Percentiles rank a stretch among this genome's conserved stretches.
Evolutionary conservation across 108 stramenopile genomes (phyloP).

Genomic region (Skeletonema menzelii): DNA sequence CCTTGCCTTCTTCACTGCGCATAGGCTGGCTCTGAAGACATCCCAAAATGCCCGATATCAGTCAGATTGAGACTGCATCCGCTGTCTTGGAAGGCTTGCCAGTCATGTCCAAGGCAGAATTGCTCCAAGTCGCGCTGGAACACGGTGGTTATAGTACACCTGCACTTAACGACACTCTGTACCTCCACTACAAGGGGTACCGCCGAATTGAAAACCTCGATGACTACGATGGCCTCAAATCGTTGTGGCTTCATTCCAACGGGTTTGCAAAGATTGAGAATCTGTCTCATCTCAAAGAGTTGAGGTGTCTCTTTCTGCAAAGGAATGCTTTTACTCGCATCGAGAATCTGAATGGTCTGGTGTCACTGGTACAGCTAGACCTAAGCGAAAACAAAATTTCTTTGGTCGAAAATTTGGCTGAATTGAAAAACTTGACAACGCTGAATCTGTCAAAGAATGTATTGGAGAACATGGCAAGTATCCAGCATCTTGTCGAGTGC

Average conservation of each 20-base stretch:
- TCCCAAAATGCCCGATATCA: neutral
- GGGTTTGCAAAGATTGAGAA: slow-evolving; percentile 68
- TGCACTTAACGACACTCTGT: slow-evolving; percentile 76
- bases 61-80: neutral
- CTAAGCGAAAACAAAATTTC: slow-evolving; percentile 56
- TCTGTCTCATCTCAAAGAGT: slow-evolving; percentile 45
- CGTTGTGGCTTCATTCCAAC: slow-evolving; percentile 77
- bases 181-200: slow-evolving; percentile 84
- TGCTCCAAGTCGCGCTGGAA: slow-evolving; percentile 35
- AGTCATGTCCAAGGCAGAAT: slow-evolving; percentile 41
- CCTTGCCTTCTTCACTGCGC: neutral
- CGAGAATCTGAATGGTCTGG: slow-evolving; percentile 25
- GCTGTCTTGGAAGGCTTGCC: slow-evolving; percentile 23
- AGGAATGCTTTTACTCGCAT: slow-evolving; percentile 60
- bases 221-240: slow-evolving; percentile 57
- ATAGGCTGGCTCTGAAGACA: neutral
- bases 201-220: slow-evolving; percentile 70
- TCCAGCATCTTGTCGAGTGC: slow-evolving; percentile 48
- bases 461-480: slow-evolving; percentile 31
- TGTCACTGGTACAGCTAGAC: slow-evolving; percentile 54
- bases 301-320: slow-evolving; percentile 73
- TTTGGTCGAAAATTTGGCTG: slow-evolving; percentile 31
- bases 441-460: slow-evolving; percentile 64
- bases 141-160: slow-evolving; percentile 77
- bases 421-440: slow-evolving; percentile 35